Base-by-base conservation (phyloP, 306 rosid genomes). In the Purshia tridentata region DNA sequence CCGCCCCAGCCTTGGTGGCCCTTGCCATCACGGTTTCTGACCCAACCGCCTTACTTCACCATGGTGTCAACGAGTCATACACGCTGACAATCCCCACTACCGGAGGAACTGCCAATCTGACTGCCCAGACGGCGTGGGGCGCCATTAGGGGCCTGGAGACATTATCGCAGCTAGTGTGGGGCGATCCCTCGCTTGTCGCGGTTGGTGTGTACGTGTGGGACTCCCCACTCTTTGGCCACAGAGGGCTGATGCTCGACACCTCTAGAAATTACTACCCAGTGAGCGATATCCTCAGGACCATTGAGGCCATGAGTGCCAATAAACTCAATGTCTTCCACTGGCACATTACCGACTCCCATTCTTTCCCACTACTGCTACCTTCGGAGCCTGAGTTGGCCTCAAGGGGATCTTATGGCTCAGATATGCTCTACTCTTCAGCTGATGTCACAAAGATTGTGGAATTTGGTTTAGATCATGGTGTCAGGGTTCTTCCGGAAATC, bases 311-410 rank as follows among this genome's bases (percentile, higher is more conserved):
- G 92, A 79, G 92, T 62, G 86, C 81, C 84, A 93, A 93, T 66
- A 93, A 91, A 83, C 74, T 93, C 44, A 93, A 93, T 41, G 96
- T 91, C 58, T 88, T 93, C 22, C 97, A 93, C 48, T 93, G 93
- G 98, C 98, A 93, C 58, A 55, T 91, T 10, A 89, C 97, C 0
- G 98, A 93, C 42, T 89, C 97, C 1, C 97, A 91, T 0, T 93
- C 98, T 15, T 93, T 93, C 55, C 97, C 97, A 0, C 45, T 91
- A 66, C 69, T 91, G 44, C 39, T 93, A 39, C 90, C 86, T 7
- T 93, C 91, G 4, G 98, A 93, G 67, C 96, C 98, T 40, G 67
- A 48, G 9, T 76, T 93, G 78, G 92, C 94, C 9, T 85, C 82
- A 0, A 89, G 86, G 45, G 97, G 97, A 0, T 87, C 98, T 20